Conservation (phyloP, 176 grass and related monocot genomes). For the Raddia guianensis region DNA sequence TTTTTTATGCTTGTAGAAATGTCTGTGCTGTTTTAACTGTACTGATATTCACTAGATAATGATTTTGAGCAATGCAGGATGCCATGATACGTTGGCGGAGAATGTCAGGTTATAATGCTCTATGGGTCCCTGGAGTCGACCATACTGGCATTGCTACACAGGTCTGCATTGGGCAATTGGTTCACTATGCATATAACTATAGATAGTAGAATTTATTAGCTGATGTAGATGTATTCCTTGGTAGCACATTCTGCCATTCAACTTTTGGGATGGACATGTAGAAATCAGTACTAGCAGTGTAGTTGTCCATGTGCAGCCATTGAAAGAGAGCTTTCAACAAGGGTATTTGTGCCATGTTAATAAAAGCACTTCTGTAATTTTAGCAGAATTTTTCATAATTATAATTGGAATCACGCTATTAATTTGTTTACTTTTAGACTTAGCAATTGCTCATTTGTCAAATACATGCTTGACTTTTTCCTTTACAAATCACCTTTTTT, state of each 20-base stretch:
- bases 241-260: background rate
- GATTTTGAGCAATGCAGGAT: slow-evolving; percentile 58
- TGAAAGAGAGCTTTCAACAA: slow-evolving; percentile 3
- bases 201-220: slow-evolving; percentile 25
- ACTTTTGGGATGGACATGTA: background rate
- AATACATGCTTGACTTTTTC: background rate
- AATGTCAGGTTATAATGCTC: slow-evolving; percentile 91
- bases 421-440: background rate
- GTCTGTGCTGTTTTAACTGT: slow-evolving; percentile 13
- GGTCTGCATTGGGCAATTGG: slow-evolving; percentile 46
- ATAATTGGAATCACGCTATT: background rate
- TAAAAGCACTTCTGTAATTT: background rate
- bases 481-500: too few species aligned
- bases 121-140: slow-evolving; percentile 95
- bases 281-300: background rate
- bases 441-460: background rate
- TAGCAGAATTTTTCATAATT: slow-evolving; percentile 4
- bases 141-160: slow-evolving; percentile 97
- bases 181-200: background rate
- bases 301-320: background rate
- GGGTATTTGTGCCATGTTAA: slow-evolving; percentile 21
- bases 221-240: slow-evolving; percentile 18
- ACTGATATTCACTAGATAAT: slow-evolving; percentile 10
- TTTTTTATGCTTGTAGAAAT: background rate
- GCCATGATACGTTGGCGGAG: slow-evolving; percentile 82